Percentiles rank a stretch among this genome's conserved stretches.
These are phyloP conservation scores for Zhuliangozyma blackwelliae DNA, from an alignment of 1,139 yeast species.

Conservation along the genomic window DNA sequence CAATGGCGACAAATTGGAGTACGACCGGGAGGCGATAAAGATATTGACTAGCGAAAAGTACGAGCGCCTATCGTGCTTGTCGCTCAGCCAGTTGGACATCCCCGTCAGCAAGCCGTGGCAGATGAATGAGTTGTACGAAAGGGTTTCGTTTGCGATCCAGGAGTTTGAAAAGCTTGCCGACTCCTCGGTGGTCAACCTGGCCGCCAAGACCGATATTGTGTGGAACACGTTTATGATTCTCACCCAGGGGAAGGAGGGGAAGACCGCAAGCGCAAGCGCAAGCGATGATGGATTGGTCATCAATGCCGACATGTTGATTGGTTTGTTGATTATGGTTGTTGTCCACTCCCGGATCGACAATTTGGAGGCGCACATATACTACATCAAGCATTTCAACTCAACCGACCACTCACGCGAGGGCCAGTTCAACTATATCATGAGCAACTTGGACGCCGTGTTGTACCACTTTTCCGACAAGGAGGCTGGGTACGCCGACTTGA, in stretches of 20 bases:
- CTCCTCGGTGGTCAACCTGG: conserved; percentile 44
- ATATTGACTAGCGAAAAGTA: conserved; percentile 32
- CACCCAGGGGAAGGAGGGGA: conserved; percentile 21
- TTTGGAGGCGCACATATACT: conserved; percentile 61
- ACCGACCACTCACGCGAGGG: conserved; percentile 26
- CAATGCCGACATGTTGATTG: conserved; percentile 81
- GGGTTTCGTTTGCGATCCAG: conserved; percentile 50
- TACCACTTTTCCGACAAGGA: conserved; percentile 48
- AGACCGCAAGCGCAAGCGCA: conserved; percentile 9
- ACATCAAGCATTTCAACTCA: conserved; percentile 57
- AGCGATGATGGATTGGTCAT: conserved; percentile 23
- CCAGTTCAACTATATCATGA: conserved; percentile 45
- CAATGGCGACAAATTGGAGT: conserved; percentile 27
- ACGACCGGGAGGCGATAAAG: conserved; percentile 26
- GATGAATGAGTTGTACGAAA: conserved; percentile 40
- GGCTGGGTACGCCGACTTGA: conserved; percentile 36
- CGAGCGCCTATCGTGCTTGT: conserved; percentile 45
- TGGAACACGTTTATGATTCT: conserved; percentile 51
- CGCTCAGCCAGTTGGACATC: conserved; percentile 69
- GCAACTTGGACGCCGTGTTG: conserved; percentile 81
- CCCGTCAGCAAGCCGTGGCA: conserved; percentile 43
- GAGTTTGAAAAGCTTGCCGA: conserved; percentile 50
- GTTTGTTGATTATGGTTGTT: conserved; percentile 68
- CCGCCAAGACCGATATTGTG: conserved; percentile 51
- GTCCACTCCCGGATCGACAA: conserved; percentile 57